These are phyloP conservation scores for Aquilaria malaccensis DNA, from an alignment of 345 rosid species.

Conservation along the genomic window DNA sequence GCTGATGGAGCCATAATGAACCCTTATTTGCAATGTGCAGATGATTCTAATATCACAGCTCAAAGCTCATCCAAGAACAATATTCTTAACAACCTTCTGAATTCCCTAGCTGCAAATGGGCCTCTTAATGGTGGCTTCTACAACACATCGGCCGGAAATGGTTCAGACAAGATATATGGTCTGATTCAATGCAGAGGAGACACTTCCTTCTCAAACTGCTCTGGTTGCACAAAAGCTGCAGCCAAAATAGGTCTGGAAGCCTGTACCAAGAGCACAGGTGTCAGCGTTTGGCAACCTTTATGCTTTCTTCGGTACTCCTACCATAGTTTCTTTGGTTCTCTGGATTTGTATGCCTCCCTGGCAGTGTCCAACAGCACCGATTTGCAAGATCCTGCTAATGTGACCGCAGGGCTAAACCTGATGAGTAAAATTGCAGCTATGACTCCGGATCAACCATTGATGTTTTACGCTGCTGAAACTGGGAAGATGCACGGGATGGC, in stretches of 20 bases:
- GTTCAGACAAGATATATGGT: conserved; percentile 22
- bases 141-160: conserved; percentile 17
- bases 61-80: conserved; percentile 18
- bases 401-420: conserved; percentile 22
- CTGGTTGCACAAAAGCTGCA: conserved; percentile 24
- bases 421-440: conserved; percentile 25
- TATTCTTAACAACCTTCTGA: conserved; percentile 15
- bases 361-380: conserved; percentile 24
- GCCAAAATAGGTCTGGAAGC: conserved; percentile 5
- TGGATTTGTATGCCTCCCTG: conserved; percentile 21
- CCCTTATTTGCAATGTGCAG: conserved; percentile 20
- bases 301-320: conserved; percentile 31
- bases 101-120: conserved; percentile 21
- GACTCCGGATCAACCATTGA: conserved; percentile 18
- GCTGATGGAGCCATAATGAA: conserved; percentile 23
- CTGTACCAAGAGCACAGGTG: conserved; percentile 22
- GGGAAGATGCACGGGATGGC: conserved; percentile 44
- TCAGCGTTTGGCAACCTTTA: conserved; percentile 28
- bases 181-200: conserved; percentile 36
- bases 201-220: conserved; percentile 21
- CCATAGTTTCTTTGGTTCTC: conserved; percentile 20
- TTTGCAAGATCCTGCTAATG: conserved; percentile 24
- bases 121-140: conserved; percentile 24
- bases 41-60: conserved; percentile 16
- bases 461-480: conserved; percentile 21